These are phyloP conservation scores for Fusarium albidum DNA, from an alignment of 2,329 filamentous ascomycete genomes.

Conservation along the genomic window DNA sequence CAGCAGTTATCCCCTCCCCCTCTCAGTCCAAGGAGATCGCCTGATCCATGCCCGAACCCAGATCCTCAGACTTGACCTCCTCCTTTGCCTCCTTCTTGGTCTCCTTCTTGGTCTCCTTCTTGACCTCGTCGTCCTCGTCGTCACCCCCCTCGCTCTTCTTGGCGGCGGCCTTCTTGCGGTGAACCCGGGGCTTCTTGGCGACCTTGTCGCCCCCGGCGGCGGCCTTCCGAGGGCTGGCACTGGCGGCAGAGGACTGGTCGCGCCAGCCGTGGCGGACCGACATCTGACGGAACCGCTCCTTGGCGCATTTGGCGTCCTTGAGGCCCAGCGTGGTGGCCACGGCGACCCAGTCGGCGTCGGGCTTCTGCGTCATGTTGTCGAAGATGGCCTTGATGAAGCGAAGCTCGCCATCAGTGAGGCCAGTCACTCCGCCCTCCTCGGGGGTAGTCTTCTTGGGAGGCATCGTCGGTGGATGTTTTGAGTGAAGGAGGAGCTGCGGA, in stretches of 20 bases:
- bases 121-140: conserved; percentile 37
- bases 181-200: conserved; percentile 43
- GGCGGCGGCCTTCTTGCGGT: conserved; percentile 41
- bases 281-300: conserved; percentile 52
- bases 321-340: conserved; percentile 48
- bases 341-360: conserved; percentile 51
- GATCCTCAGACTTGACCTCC: not conserved
- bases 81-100: conserved; percentile 17
- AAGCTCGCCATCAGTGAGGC: conserved; percentile 47
- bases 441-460: conserved; percentile 43
- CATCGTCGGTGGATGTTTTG: conserved; percentile 36
- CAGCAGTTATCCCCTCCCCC: too few relatives aligned
- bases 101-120: conserved; percentile 18
- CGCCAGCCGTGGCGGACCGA: conserved; percentile 52
- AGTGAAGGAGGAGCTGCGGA: conserved; percentile 2
- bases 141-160: conserved; percentile 43
- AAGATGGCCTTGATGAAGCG: conserved; percentile 53
- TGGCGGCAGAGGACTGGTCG: conserved; percentile 24
- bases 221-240: conserved; percentile 42
- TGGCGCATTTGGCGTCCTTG: conserved; percentile 53
- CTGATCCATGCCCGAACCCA: conserved; percentile 11
- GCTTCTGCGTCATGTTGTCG: conserved; percentile 51
- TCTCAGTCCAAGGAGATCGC: too few relatives aligned
- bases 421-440: conserved; percentile 31
- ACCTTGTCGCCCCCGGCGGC: conserved; percentile 39